Evolutionary conservation across 768 basidiomycete species (phyloP).

Genomic region (Pleurotus tuoliensis): DNA sequence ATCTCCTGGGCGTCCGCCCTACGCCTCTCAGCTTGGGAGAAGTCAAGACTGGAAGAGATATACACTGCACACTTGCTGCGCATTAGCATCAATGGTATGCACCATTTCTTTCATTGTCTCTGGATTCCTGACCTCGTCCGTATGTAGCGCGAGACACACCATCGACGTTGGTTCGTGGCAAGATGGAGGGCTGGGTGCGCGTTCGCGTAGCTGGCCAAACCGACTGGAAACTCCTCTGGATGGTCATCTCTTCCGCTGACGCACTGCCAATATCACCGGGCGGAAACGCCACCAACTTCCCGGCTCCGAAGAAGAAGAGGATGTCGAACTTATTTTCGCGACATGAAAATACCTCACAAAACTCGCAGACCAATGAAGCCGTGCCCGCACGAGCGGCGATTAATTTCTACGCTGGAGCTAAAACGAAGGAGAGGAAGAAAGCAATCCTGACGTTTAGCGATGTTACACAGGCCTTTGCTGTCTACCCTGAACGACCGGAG

Average conservation of each 20-base stretch:
- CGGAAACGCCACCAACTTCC: constrained; percentile 17
- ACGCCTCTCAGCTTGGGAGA: constrained; percentile 91
- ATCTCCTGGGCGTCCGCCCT: constrained; percentile 91
- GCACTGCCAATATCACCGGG: constrained; percentile 19
- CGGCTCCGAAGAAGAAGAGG: constrained; percentile 44
- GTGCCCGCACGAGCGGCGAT: constrained; percentile 29
- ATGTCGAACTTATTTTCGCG: constrained; percentile 70
- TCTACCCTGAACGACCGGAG: constrained; percentile 94
- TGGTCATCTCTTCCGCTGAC: constrained; percentile 49
- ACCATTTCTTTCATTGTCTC: constrained; percentile 4
- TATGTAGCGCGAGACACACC: constrained; percentile 46
- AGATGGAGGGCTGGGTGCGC: constrained; percentile 89
- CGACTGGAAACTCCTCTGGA: constrained; percentile 93
- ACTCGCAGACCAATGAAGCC: constrained; percentile 23
- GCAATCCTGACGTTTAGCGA: constrained; percentile 64
- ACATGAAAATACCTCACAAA: constrained; percentile 23
- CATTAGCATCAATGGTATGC: constrained; percentile 53
- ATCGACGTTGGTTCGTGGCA: constrained; percentile 62
- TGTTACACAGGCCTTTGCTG: constrained; percentile 85
- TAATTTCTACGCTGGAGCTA: constrained; percentile 57
- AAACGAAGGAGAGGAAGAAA: constrained; percentile 72
- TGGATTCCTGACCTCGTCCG: constrained; percentile 2
- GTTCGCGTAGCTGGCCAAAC: constrained; percentile 94
- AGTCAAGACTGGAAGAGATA: constrained; percentile 91
- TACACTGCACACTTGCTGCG: constrained; percentile 93